Base-by-base conservation (phyloP, 2,329 filamentous ascomycete species). In the Cadophora gregata region DNA sequence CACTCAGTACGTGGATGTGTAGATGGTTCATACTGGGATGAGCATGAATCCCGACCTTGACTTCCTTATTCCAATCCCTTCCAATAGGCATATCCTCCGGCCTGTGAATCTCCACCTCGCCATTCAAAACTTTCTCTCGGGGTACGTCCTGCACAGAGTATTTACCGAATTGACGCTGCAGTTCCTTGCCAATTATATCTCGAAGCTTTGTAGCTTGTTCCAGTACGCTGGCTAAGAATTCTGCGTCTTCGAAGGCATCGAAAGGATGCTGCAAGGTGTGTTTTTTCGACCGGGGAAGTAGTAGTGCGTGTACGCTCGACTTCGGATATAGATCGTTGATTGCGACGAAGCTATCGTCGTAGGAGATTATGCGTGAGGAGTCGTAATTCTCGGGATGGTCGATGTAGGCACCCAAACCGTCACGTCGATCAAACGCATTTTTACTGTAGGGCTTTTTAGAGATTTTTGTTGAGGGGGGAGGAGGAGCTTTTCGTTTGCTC, bases 11-110 rank as follows among this genome's bases (percentile, higher is more conserved):
- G 78, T 99, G 96, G 4, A 98, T 84, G 79, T 99, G 96, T 63
- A 98, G 77, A 77, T 98, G 93, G 70, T 87, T 90, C 96, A 99
- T 98, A 64, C 90, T 94, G 3, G 96, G 96, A 72, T 90, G 88
- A 3, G 93, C 91, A 80, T 99, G 96, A 8, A 97, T 86, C 16
- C 96, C 96, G 24, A 89, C 85, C 59, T 87, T 85, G 59, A 98
- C 84, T 29, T 96, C 93, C 14, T 81, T 80, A 48, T 82, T 79
- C 92, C 93, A 98, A 79, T 97, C 89, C 27, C 95, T 85, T 0
- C 93, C 94, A 0, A 76, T 69, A 0, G 93, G 93, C 9, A 94
- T 80, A 51, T 82, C 75, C 9, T 71, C 69, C 4, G 64, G 78
- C n/a, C 80, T 78, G 25, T 71, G 88, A 59, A 84, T 80, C 59